Evolutionary conservation across 179 eudicot genomes (phyloP), one percentile per base, ranked within the genome.

Genomic region (Silene coronaria): DNA sequence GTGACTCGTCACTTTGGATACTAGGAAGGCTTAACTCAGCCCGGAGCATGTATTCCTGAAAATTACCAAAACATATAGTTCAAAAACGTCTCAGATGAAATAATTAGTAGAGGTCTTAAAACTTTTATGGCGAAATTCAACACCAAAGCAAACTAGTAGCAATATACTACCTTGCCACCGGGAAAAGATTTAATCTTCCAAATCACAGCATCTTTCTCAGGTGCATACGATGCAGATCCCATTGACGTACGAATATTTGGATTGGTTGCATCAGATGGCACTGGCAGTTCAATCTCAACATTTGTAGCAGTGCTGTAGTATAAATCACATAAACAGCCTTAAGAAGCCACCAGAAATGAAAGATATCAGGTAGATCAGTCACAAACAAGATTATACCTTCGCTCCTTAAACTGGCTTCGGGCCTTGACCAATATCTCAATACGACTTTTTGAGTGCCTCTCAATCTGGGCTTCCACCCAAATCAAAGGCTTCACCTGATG

Each of bases 131-230:
- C 17, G 16, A 62, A 79, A 30, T 22, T 8, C 7, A 63, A 68
- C 21, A 19, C n/a, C 68, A 78, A 3, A 48, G 32, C 45, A 12
- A 63, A 16, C 19, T 12, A 5, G 5, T 9, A 10, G 28, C 19
- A 21, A 66, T 32, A 27, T 23, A 14, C 19, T 74, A 90, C 98
- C 98, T 93, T 93, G 71, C 97, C 97, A 86, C 98, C 98, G 19
- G 97, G 98, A 80, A 93, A 93, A 76, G 98, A 93, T 87, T 88
- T 93, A 72, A 93, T 91, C 80, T 91, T 93, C 98, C 98, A 93
- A 75, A 90, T 75, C 65, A 93, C 75, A 57, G 97, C 90, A 85
- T 93, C 98, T 66, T 83, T 89, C 81, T 93, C 98, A 65, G 98
- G 98, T 30, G 91, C 97, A 87, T 93, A 93, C 38, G 89, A 60